phyloP scores from a whole-genome alignment of 371 early-diverging fungal genomes.

The Paraphysoderma sedebokerense region DNA sequence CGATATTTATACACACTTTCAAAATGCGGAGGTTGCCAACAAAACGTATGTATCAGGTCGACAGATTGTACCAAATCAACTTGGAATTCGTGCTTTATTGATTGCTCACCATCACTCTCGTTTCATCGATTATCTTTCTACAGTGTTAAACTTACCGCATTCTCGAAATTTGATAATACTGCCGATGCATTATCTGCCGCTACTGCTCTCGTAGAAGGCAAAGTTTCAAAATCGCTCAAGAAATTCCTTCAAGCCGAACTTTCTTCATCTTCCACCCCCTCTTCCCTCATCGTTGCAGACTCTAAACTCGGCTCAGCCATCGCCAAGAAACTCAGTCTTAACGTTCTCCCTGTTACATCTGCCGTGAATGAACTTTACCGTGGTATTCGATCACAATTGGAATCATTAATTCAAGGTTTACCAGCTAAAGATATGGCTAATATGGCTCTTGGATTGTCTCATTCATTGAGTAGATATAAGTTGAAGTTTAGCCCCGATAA shows the following conservation, averaged over 20 bases:
- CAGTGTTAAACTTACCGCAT: conserved; percentile 81
- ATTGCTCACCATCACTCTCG: too few species aligned
- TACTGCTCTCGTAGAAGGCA: conserved; percentile 87
- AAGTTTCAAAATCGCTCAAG: conserved; percentile 80
- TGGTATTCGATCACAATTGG: conserved; percentile 73
- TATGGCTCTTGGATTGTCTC: conserved; percentile 40
- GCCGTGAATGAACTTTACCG: conserved; percentile 76
- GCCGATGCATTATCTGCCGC: conserved; percentile 87
- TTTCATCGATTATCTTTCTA: too few species aligned
- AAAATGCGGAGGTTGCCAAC: conserved; percentile 58
- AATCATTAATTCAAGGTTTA: conserved; percentile 45
- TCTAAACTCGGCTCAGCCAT: conserved; percentile 86
- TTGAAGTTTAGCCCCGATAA: conserved; percentile 85
- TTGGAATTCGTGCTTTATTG: too few species aligned
- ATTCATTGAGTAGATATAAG: conserved; percentile 67
- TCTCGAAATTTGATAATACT: conserved; percentile 92
- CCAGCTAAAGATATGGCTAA: conserved; percentile 56
- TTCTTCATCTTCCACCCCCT: conserved; percentile 67
- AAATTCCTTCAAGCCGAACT: conserved; percentile 70
- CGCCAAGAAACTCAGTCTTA: conserved; percentile 81
- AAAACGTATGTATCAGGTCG: conserved; percentile 44
- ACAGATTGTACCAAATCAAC: neutral
- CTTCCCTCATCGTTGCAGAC: conserved; percentile 79
- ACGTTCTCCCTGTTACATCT: conserved; percentile 66
- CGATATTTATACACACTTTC: conserved; percentile 55